These are phyloP conservation scores for Emydomyces testavorans DNA, from an alignment of 2,329 filamentous ascomycete species.

Conservation along the genomic window DNA sequence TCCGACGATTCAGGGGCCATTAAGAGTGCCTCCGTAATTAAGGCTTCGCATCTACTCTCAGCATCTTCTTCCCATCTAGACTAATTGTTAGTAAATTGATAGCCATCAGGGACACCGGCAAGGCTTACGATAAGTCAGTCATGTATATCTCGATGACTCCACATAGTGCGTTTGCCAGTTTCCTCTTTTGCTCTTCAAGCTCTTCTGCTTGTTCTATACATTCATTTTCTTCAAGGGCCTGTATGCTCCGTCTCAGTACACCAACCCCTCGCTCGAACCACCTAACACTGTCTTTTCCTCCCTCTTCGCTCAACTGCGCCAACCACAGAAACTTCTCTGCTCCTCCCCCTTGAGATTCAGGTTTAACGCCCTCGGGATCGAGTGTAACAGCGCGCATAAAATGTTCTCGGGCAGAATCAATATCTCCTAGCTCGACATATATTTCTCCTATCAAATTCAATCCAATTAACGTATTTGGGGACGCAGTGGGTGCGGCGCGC, in stretches of 20 bases:
- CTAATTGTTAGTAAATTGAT: not conserved
- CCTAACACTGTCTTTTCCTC: constrained; percentile 47
- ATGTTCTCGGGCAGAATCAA: constrained; percentile 58
- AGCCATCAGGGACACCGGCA: not conserved
- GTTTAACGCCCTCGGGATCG: constrained; percentile 61
- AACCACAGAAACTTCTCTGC: constrained; percentile 92
- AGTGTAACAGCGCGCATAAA: constrained; percentile 63
- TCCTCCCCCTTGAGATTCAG: constrained; percentile 64
- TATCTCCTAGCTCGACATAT: constrained; percentile 68
- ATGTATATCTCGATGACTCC: constrained; percentile 95
- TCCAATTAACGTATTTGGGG: constrained; percentile 41
- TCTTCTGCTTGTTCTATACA: constrained; percentile 30
- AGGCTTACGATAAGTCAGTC: constrained; percentile 75
- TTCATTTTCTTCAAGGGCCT: constrained; percentile 45
- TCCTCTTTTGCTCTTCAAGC: constrained; percentile 61
- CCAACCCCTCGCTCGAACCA: constrained; percentile 56
- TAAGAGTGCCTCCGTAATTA: constrained; percentile 82
- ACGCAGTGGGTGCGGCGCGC: constrained; percentile 25
- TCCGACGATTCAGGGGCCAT: constrained; percentile 72
- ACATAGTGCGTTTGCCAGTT: constrained; percentile 83
- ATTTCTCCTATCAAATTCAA: constrained; percentile 72
- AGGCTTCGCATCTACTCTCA: constrained; percentile 72
- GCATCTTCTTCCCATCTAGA: constrained; percentile 69
- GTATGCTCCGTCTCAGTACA: constrained; percentile 61
- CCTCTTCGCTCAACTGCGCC: constrained; percentile 67